A percentile compares a stretch with the other conserved stretches of the same genome.
Evolutionary conservation across 2,329 filamentous ascomycete species (phyloP).

Genomic region (Periconia macrospinosa): DNA sequence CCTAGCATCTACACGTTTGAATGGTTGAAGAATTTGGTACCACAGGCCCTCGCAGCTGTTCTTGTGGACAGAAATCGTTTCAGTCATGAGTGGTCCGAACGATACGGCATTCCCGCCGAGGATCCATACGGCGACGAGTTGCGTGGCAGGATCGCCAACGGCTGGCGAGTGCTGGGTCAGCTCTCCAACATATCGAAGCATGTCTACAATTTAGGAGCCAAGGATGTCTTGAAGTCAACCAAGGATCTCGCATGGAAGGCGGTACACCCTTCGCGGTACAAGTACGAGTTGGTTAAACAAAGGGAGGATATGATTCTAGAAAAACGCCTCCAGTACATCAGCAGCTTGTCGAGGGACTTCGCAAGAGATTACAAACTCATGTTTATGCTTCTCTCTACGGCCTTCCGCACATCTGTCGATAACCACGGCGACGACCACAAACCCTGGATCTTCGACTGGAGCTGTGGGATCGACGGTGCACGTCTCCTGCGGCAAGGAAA

Average conservation of each 20-base stretch:
- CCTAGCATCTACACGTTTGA: conserved; percentile 13
- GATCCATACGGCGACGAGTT: conserved; percentile 31
- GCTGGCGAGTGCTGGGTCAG: conserved; percentile 28
- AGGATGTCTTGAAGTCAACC: conserved; percentile 11
- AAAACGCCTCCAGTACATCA: conserved; percentile 24
- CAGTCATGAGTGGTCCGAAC: conserved; percentile 17
- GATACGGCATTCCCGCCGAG: conserved; percentile 33
- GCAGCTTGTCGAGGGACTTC: conserved; percentile 13
- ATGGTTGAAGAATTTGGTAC: conserved; percentile 32
- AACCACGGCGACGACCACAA: conserved; percentile 26
- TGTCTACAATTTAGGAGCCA: conserved; percentile 13
- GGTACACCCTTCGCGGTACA: conserved; percentile 18
- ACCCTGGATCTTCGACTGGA: conserved; percentile 33
- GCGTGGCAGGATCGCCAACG: conserved; percentile 29
- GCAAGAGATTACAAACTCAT: conserved; percentile 34
- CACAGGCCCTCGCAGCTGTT: conserved; percentile 31
- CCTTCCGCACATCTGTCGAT: conserved; percentile 27
- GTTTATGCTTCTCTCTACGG: conserved; percentile 32
- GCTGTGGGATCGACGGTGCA: conserved; percentile 27
- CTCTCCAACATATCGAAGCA: conserved; percentile 29
- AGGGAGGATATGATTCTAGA: conserved; percentile 24
- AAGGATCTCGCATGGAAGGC: conserved; percentile 15
- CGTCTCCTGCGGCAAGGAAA: conserved; percentile 27
- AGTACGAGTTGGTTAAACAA: conserved; percentile 15
- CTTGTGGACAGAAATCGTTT: conserved; percentile 32